Conservation (phyloP, 2,329 filamentous ascomycete species). For the Pestalotiopsis sp. region DNA sequence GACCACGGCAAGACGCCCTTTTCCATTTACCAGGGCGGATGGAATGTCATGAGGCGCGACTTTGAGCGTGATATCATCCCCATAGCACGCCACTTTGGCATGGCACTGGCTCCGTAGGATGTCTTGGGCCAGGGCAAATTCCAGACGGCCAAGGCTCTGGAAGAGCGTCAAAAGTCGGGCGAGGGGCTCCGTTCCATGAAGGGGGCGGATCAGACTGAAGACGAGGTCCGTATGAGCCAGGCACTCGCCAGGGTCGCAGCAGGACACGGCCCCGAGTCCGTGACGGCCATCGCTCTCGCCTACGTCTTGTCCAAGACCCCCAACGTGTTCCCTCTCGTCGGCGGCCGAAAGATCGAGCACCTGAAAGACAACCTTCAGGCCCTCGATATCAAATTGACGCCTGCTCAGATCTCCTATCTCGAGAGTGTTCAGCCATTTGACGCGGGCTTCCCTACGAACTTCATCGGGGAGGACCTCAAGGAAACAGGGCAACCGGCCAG, state of each 20-base stretch:
- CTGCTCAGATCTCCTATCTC: neutral
- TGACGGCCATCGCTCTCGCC: slow-evolving; percentile 57
- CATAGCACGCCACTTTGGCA: slow-evolving; percentile 40
- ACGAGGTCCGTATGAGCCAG: slow-evolving; percentile 53
- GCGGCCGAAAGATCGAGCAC: slow-evolving; percentile 50
- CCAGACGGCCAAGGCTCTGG: slow-evolving; percentile 30
- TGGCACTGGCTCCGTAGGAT: slow-evolving; percentile 61
- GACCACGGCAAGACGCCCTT: slow-evolving; percentile 36
- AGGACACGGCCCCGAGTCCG: slow-evolving; percentile 46
- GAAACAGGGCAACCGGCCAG: neutral
- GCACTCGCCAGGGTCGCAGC: slow-evolving; percentile 60
- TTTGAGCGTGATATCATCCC: slow-evolving; percentile 43
- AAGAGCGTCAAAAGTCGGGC: slow-evolving; percentile 25
- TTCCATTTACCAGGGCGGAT: slow-evolving; percentile 39
- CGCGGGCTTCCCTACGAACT: neutral
- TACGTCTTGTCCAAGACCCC: slow-evolving; percentile 48
- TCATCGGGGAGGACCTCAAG: neutral
- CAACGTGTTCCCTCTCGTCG: slow-evolving; percentile 51
- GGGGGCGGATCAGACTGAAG: slow-evolving; percentile 39
- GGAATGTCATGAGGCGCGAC: slow-evolving; percentile 34
- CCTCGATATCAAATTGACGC: slow-evolving; percentile 31
- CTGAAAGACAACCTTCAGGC: slow-evolving; percentile 41
- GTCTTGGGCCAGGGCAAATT: slow-evolving; percentile 51
- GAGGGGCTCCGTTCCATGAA: slow-evolving; percentile 34
- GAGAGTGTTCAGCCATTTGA: neutral